Conservation (phyloP, 1,284 basidiomycete species). For the Anthracocystis walkeri region DNA sequence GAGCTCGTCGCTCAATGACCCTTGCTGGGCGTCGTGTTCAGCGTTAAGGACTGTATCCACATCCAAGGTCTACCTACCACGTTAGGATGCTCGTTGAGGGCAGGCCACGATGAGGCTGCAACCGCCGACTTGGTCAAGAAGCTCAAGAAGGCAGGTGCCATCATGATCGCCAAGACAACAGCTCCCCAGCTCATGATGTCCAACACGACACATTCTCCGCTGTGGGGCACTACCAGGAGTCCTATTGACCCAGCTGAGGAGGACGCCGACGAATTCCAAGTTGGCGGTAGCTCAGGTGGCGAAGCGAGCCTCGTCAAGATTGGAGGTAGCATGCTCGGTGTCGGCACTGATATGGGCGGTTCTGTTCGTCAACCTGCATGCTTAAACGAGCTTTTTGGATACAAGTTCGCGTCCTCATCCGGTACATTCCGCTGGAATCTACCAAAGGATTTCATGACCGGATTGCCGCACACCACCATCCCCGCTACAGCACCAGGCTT, state of each 20-base stretch:
- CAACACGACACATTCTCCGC: conserved; percentile 40
- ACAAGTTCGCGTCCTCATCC: conserved; percentile 22
- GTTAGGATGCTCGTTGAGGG: conserved; percentile 44
- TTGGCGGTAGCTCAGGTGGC: conserved; percentile 57
- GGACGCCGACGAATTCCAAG: conserved; percentile 34
- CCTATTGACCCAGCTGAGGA: background rate
- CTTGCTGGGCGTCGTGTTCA: conserved; percentile 45
- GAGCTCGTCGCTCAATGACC: conserved; percentile 8
- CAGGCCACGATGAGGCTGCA: background rate
- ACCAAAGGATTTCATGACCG: conserved; percentile 37
- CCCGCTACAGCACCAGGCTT: conserved; percentile 43
- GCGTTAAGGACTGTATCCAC: conserved; percentile 58
- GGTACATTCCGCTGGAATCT: conserved; percentile 23
- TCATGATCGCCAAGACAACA: conserved; percentile 56
- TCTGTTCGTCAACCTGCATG: conserved; percentile 53
- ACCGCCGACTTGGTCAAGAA: conserved; percentile 16
- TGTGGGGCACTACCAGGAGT: conserved; percentile 32
- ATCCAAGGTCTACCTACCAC: conserved; percentile 37
- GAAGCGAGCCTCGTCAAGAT: conserved; percentile 47
- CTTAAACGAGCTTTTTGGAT: conserved; percentile 34
- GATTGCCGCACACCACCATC: conserved; percentile 34
- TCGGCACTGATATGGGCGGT: conserved; percentile 61
- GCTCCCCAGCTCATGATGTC: conserved; percentile 54
- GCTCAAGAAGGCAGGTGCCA: conserved; percentile 26
- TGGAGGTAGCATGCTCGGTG: conserved; percentile 44